These are phyloP conservation scores for Rutstroemia sp. DNA, from an alignment of 2,329 filamentous ascomycete species.

Conservation along the genomic window DNA sequence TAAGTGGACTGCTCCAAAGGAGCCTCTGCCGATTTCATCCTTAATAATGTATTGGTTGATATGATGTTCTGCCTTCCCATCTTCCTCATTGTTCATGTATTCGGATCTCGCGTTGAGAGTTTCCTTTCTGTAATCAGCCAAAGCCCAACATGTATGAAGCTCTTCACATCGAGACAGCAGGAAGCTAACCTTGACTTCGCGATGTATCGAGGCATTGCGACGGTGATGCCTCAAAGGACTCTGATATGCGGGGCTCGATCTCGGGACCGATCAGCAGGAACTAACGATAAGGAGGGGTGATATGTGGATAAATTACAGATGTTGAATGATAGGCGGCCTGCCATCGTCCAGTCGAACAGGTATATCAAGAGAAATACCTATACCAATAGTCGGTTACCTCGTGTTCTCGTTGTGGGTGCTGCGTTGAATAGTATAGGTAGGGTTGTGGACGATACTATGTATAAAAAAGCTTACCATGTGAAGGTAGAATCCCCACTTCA, in stretches of 20 bases:
- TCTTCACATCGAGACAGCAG: neutral
- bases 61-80: conserved; percentile 72
- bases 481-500: conserved; percentile 35
- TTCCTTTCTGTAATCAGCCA: conserved; percentile 43
- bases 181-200: conserved; percentile 45
- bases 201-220: conserved; percentile 51
- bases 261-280: conserved; percentile 25
- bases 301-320: conserved; percentile 21
- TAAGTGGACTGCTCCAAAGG: conserved; percentile 87
- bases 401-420: too few species aligned
- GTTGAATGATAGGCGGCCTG: conserved; percentile 32
- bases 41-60: conserved; percentile 95
- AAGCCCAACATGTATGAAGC: neutral
- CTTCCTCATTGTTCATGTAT: conserved; percentile 76
- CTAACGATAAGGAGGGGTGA: neutral
- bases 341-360: conserved; percentile 31
- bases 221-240: conserved; percentile 60
- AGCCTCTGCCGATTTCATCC: conserved; percentile 94
- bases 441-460: too few species aligned
- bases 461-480: conserved; percentile 34
- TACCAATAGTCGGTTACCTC: neutral
- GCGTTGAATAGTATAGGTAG: conserved; percentile 1
- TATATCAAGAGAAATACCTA: conserved; percentile 35
- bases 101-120: conserved; percentile 84
- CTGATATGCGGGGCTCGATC: conserved; percentile 41